Evolutionary conservation across 2,329 filamentous ascomycete genomes (phyloP), one percentile per base, ranked within the genome.

Genomic region (Pyrenochaeta sp.): DNA sequence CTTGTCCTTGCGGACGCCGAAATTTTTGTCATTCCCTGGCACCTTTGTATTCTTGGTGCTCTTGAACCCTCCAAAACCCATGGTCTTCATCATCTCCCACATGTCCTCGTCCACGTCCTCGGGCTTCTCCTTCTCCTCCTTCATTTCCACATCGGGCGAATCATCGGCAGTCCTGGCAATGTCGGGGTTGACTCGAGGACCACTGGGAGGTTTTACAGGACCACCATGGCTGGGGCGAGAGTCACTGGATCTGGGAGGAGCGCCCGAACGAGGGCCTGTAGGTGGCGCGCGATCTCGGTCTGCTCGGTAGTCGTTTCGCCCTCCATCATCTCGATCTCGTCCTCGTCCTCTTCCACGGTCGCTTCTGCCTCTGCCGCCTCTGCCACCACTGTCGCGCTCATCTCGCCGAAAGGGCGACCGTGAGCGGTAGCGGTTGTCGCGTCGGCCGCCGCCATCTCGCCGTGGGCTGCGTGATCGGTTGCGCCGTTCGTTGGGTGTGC

Each of bases 1-100:
- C 86, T 97, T 97, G 79, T 95, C 92, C 82, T 95, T 97, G 63
- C 89, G 82, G 46, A 97, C 87, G 0, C 82, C 91, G 49, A 90
- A 93, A 36, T 89, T 86, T 71, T 92, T 76, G 44, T 82, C 87
- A 72, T 99, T 99, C 1, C 95, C 95, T 0, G 85, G 83, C 1
- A 99, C 88, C 72, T 97, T 96, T 49, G 90, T 92, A 55, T 90
- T 87, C 77, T 98, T 96, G 17, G 95, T 98, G 20, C 87, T 88
- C 52, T 87, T 88, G 77, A 98, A 99, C 0, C 84, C 86, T 15
- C 87, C 87, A 70, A 99, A 97, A 1, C 95, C 95, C 90, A 99
- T 93, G 80, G 93, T 87, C 44, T 88, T 87, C 66, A 87, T 83
- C 89, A 98, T 94, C 54, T 90, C 81, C 45, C 88, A 86, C 58